These are phyloP conservation scores for Zymoseptoria ardabiliae DNA, from an alignment of 2,329 filamentous ascomycete species.

Conservation along the genomic window DNA sequence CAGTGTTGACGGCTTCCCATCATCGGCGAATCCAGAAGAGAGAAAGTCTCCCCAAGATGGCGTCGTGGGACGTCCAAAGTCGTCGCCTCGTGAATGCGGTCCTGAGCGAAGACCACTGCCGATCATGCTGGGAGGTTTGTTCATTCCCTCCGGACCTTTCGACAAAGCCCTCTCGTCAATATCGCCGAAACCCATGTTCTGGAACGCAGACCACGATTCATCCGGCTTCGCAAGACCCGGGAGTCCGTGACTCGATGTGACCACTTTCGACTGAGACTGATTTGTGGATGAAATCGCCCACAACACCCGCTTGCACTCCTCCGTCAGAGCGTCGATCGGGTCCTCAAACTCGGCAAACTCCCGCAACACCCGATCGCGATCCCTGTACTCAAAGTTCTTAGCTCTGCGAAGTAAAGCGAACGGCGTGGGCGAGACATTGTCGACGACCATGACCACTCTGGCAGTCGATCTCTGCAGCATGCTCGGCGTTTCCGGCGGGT, in stretches of 20 bases:
- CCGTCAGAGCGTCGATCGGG: conserved; percentile 77
- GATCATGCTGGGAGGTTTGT: conserved; percentile 17
- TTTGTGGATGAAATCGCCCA: conserved; percentile 83
- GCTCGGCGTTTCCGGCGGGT: conserved; percentile 72
- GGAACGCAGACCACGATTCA: conserved; percentile 93
- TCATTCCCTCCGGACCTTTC: conserved; percentile 14
- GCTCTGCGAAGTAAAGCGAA: conserved; percentile 84
- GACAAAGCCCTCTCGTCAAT: conserved; percentile 40
- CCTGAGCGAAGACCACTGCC: conserved; percentile 53
- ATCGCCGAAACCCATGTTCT: conserved; percentile 86
- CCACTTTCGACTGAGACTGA: conserved; percentile 66
- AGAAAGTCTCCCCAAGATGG: conserved; percentile 98
- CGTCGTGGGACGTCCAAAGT: conserved; percentile 76
- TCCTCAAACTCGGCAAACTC: conserved; percentile 85
- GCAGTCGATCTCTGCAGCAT: conserved; percentile 74
- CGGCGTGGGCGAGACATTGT: conserved; percentile 87
- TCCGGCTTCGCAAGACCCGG: conserved; percentile 52
- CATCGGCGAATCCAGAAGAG: conserved; percentile 82
- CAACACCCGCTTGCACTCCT: conserved; percentile 87
- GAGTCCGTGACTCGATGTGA: conserved; percentile 22
- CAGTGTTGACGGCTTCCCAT: conserved; percentile 46
- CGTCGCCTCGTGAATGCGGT: conserved; percentile 59
- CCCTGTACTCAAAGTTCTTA: conserved; percentile 91
- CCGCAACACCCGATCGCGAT: conserved; percentile 76
- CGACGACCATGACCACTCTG: conserved; percentile 93